Evolutionary conservation across 371 early-diverging fungal species (phyloP), one percentile per base, ranked within the genome.

Genomic region (Syncephalastrum racemosum): DNA sequence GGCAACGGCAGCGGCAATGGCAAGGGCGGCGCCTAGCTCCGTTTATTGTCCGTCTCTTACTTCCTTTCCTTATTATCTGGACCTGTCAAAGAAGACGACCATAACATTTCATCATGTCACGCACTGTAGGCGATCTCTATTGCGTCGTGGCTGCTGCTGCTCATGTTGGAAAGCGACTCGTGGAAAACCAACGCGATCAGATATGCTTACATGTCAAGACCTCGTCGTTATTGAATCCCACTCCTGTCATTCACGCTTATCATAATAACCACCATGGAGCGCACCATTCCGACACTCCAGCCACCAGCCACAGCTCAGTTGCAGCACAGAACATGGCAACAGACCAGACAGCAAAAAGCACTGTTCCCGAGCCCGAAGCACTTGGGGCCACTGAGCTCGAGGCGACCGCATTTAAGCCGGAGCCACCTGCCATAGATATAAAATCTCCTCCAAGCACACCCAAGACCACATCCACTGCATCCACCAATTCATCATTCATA

Each of bases 201-300:
- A 13, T 70, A n/a, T 62, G 68, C 10, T 67, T 67, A 8, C 75
- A 75, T 39, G 58, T 75, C 27, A 70, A 70, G 27, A 78, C 79
- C 2, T 78, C 75, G 18, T 73, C 73, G 46, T 42, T 75, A 8
- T 27, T 75, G 4, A 78, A 75, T 43, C 73, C 79, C 14, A 67
- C 75, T 19, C 60, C 73, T 36, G 50, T 47, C 53, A 41, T 31
- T 54, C 36, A 31, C 36, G 36, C 36, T 31, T 31, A 31, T 31
- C 36, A 31, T 10, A 31, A 10, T 31, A 31, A 10, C 36, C 36
- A 31, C 10, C 47, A 50, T 46, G 14, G 18, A 25, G 36, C 42
- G 42, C n/a, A 1, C 42, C 18, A 44, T n/a, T 39, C 16, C 55
- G 44, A 23, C 25, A 49, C 42, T 16, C 20, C 25, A 16, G 50